Percentiles rank a stretch among this genome's conserved stretches.
Evolutionary conservation across 2,329 filamentous ascomycete species (phyloP).

Genomic region (Monosporascus sp.): DNA sequence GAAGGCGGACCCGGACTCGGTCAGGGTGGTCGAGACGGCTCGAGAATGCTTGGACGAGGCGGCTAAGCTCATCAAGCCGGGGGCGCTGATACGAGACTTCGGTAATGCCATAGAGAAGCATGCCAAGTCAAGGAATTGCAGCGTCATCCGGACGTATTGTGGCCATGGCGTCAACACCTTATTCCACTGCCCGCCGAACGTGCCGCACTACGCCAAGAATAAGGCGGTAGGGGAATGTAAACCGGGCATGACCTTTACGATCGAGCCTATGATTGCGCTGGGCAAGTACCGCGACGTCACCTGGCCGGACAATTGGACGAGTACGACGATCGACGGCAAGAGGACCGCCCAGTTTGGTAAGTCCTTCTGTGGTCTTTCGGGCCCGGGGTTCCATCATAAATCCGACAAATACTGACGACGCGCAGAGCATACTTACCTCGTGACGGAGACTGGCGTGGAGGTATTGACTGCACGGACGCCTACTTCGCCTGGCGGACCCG

Average conservation of each 20-base stretch:
- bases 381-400: not conserved
- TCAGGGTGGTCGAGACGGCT: slow-evolving; percentile 85
- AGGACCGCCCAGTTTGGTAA: slow-evolving; percentile 87
- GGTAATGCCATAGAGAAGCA: slow-evolving; percentile 95
- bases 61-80: slow-evolving; percentile 88
- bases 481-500: slow-evolving; percentile 70
- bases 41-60: slow-evolving; percentile 86
- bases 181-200: slow-evolving; percentile 90
- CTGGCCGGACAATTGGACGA: slow-evolving; percentile 99
- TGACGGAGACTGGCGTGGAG: slow-evolving; percentile 80
- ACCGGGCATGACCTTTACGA: slow-evolving; percentile 97
- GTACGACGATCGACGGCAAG: slow-evolving; percentile 84
- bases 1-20: slow-evolving; percentile 74
- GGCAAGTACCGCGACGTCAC: slow-evolving; percentile 89
- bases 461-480: slow-evolving; percentile 69
- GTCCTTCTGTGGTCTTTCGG: slow-evolving; percentile 21
- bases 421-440: slow-evolving; percentile 73
- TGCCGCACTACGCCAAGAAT: slow-evolving; percentile 97
- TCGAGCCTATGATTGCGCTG: slow-evolving; percentile 96
- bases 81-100: slow-evolving; percentile 85
- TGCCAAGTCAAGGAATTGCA: slow-evolving; percentile 79
- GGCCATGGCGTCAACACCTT: slow-evolving; percentile 91
- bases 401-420: slow-evolving; percentile 1
- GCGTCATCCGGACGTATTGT: slow-evolving; percentile 92
- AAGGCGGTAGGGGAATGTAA: slow-evolving; percentile 94